Base-by-base conservation (phyloP, 2,329 filamentous ascomycete species). In the Alternaria brassicae region DNA sequence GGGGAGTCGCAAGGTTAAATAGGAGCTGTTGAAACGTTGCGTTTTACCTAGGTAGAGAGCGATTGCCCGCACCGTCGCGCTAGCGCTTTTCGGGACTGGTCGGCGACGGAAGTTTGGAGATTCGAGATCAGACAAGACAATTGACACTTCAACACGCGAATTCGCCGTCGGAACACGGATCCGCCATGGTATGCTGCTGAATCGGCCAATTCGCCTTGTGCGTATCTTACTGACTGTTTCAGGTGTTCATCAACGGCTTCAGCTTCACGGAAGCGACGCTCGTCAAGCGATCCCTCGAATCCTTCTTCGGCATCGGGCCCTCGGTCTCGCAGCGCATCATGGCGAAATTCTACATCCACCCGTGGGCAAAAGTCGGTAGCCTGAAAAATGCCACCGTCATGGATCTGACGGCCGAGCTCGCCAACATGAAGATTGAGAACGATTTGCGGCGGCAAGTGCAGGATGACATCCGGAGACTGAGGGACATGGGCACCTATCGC, bases 341-440 rank as follows among this genome's bases (percentile, higher is more conserved):
- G 83, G 91, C 95, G 66, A 93, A 92, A 73, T 90, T 92, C 81
- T 89, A 89, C 70, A 96, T 99, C 75, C 91, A 97, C 81, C 89
- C 92, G 28, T 89, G 87, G 57, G 91, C 91, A 66, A 91, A 89
- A 73, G 84, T 98, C 68, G 91, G 91, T 76, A 84, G 87, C 7
- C 81, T 99, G 19, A 84, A 87, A 42, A 87, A 89, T 60, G 88
- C 90, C 76, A 93, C 92, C 61, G 82, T 97, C 68, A 89, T 92
- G 52, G 89, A 91, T 53, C 83, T 99, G 61, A 95, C 91, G 21
- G 90, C 90, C 50, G 92, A 96, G 73, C 83, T 99, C 39, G 91
- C 92, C 15, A 89, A 88, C 54, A 93, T 99, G 92, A 96, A 91
- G 60, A 92, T 98, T 71, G 95, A 97, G 79, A 96, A 91, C 78